Evolutionary conservation across 2,329 filamentous ascomycete species (phyloP), one percentile per base, ranked within the genome.

Genomic region (Ambrosiella beaveri): DNA sequence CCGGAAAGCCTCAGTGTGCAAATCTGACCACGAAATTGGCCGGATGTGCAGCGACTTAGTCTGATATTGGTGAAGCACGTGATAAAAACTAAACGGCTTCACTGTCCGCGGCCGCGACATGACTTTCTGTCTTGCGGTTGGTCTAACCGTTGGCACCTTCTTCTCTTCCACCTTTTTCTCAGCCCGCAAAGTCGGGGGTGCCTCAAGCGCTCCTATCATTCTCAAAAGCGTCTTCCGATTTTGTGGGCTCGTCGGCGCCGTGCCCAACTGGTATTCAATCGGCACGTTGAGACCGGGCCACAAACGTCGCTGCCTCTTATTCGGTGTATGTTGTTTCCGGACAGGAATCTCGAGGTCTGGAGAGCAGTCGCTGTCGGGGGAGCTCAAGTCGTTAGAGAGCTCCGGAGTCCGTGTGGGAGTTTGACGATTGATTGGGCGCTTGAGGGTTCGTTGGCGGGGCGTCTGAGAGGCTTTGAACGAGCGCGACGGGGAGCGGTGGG

Each of bases 1-100:
- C 27, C 71, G 72, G 5, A 81, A 74, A 1, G 79, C 66, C 49
- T 68, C 65, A 8, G 70, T 64, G 60, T 81, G 78, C 1, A 70
- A 59, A 57, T 80, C 77, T 13, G 74, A 79, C 78, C 78, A 81
- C 64, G 71, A 74, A 51, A 79, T 73, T 1, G 78, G 78, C 35
- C 73, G 70, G 53, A 76, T 66, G 60, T 74, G 79, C 17, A 81
- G 74, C 0, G 73, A 70, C 9, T 35, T 52, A 12, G 58, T 60
- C 41, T 60, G 58, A 37, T 60, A 60, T 15, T 57, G 38, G 40
- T 60, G 41, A 9, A 60, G 40, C 12, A 60, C 36, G 27, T 60
- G 58, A 39, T 60, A 60, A 19, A 60, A 53, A 39, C 47, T 57
- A 35, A 37, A 60, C 13, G 54, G 27, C 19, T 56, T 55, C 41